These are phyloP conservation scores for Odontarrhena argentea DNA, from an alignment of 345 rosid species.

Conservation along the genomic window DNA sequence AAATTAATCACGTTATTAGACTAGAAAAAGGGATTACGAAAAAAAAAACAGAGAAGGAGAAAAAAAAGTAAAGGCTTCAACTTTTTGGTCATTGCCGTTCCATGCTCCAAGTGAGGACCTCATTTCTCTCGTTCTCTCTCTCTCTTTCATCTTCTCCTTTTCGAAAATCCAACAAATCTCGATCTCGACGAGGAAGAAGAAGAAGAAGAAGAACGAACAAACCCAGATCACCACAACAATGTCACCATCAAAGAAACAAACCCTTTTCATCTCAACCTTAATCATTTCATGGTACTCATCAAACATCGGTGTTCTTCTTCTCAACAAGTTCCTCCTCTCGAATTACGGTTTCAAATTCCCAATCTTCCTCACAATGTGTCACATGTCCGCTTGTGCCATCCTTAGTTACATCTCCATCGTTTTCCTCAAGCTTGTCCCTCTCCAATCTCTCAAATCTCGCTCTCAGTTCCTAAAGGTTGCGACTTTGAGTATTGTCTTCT, in stretches of 20 bases:
- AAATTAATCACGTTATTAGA: background rate
- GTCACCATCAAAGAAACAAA: conserved; percentile 47
- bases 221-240: conserved; percentile 27
- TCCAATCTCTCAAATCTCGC: conserved; percentile 72
- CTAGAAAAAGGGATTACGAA: background rate
- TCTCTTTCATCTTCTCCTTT: conserved; percentile 16
- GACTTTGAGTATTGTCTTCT: conserved; percentile 79
- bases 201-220: conserved; percentile 15
- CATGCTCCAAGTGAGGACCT: conserved; percentile 38
- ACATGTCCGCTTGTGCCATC: conserved; percentile 88
- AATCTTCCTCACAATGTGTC: conserved; percentile 94
- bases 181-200: conserved; percentile 35
- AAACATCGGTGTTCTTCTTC: conserved; percentile 88
- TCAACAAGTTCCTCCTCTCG: conserved; percentile 88
- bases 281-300: conserved; percentile 80
- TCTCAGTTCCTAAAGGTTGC: conserved; percentile 76
- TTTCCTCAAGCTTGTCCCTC: conserved; percentile 82
- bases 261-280: conserved; percentile 62
- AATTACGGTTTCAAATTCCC: conserved; percentile 93
- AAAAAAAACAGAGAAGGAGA: background rate
- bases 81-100: conserved; percentile 34
- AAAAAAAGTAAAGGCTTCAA: conserved; percentile 6
- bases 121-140: conserved; percentile 27
- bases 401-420: conserved; percentile 87
- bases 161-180: conserved; percentile 28